phyloP scores from a whole-genome alignment of 371 early-diverging fungal species.

The Mucor velutinosus region DNA sequence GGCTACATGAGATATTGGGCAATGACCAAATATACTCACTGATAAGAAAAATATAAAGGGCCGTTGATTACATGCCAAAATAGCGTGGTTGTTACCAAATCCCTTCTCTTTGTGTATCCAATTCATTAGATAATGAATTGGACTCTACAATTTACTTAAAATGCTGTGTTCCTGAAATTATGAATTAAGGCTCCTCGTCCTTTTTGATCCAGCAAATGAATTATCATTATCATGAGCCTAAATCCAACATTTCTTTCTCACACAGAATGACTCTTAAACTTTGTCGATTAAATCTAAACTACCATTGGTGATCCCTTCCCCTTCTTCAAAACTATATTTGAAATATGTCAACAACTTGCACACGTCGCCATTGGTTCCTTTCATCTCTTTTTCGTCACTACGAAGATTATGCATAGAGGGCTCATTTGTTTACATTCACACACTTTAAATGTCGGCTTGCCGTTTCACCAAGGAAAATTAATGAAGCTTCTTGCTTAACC shows the following conservation, averaged over 20 bases:
- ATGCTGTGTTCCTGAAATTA: neutral
- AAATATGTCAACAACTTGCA: neutral
- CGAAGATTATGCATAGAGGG: neutral
- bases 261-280: neutral
- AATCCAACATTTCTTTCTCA: neutral
- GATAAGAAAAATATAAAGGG: neutral
- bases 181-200: neutral
- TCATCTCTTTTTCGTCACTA: neutral
- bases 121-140: neutral
- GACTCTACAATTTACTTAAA: neutral
- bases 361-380: neutral
- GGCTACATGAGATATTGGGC: neutral
- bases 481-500: too few species aligned
- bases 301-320: neutral
- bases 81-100: neutral
- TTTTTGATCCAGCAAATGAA: neutral
- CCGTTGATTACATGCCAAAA: neutral
- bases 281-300: neutral
- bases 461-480: too few species aligned
- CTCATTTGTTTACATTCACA: too few species aligned
- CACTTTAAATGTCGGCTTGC: too few species aligned
- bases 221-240: neutral
- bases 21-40: neutral
- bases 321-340: neutral
- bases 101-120: neutral